Base-by-base conservation (phyloP, 345 rosid species). In the Durio zibethinus region DNA sequence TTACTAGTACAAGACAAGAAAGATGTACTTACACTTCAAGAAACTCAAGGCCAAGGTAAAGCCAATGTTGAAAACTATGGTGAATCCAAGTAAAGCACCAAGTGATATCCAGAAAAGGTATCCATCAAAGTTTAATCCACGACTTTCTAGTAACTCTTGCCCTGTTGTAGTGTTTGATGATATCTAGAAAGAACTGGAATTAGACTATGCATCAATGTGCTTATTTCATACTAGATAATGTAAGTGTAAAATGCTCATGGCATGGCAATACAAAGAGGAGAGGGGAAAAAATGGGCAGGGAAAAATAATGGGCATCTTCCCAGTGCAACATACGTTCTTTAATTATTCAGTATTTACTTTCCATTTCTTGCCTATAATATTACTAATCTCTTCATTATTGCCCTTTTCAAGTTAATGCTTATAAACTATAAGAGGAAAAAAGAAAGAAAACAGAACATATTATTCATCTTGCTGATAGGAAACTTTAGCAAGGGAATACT, bases 21-120 rank as follows among this genome's bases (percentile, higher is more conserved):
- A 61, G 61, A 60, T 11, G 72, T 71, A 80, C 91, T 85, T 84
- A 89, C 98, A 56, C 83, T 88, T 90, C 77, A 89, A 76, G 84
- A 90, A 90, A 82, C 77, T 87, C 69, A 92, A 85, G 76, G 93
- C 97, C 74, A 90, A 66, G 52, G 86, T 82, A 82, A 90, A 88
- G 53, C 91, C 88, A 69, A 71, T 63, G 80, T 91, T 94, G 87
- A 90, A 85, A 82, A 89, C 54, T 23, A 91, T 56, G 56, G 88
- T 81, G 16, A 89, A 82, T 18, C 92, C 91, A 53, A 84, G 65
- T 60, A 94, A 78, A 78, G 90, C 96, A 81, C 85, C 90, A 45
- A 89, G 61, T 72, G 93, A 87, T 74, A 88, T 84, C 97, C 98
- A 92, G 61, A 82, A 90, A 78, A 83, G 60, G 77, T 84, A 80